These are phyloP conservation scores for Lachnellula subtilissima DNA, from an alignment of 2,329 filamentous ascomycete genomes.

Conservation along the genomic window DNA sequence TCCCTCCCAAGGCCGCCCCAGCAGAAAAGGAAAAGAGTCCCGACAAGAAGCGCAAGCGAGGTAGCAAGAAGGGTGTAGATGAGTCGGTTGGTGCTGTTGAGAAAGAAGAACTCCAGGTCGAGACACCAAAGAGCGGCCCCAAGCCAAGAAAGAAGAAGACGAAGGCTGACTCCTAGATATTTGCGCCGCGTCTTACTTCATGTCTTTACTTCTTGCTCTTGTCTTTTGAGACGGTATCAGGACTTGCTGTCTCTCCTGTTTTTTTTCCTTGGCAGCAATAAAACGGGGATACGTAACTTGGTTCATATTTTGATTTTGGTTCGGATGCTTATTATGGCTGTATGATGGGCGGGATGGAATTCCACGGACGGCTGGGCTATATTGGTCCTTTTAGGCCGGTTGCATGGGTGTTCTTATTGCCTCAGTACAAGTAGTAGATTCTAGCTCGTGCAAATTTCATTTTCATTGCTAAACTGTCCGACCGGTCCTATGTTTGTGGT, in stretches of 20 bases:
- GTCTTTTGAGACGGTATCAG: neutral
- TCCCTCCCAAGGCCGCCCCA: slow-evolving; percentile 16
- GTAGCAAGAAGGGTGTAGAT: slow-evolving; percentile 42
- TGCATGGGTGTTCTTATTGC: neutral
- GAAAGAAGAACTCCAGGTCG: slow-evolving; percentile 35
- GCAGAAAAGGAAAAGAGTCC: slow-evolving; percentile 40
- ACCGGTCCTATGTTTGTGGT: too few species aligned
- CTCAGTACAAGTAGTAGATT: neutral
- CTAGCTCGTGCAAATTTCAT: neutral
- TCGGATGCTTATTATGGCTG: slow-evolving; percentile 1
- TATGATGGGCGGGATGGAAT: slow-evolving; percentile 1
- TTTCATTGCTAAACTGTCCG: too few species aligned
- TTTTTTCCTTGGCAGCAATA: neutral
- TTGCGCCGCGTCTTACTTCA: neutral
- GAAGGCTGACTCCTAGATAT: slow-evolving; percentile 50
- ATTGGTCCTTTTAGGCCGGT: neutral
- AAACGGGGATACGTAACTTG: neutral
- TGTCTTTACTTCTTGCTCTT: neutral
- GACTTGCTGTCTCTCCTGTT: neutral
- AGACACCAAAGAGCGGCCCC: slow-evolving; percentile 20
- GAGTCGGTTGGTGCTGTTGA: slow-evolving; percentile 31
- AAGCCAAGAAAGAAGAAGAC: slow-evolving; percentile 34
- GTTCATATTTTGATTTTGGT: slow-evolving; percentile 1
- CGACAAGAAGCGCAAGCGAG: slow-evolving; percentile 59
- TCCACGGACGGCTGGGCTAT: neutral